Evolutionary conservation across 768 basidiomycete genomes (phyloP).

Genomic region (Boletus rubescentipes): DNA sequence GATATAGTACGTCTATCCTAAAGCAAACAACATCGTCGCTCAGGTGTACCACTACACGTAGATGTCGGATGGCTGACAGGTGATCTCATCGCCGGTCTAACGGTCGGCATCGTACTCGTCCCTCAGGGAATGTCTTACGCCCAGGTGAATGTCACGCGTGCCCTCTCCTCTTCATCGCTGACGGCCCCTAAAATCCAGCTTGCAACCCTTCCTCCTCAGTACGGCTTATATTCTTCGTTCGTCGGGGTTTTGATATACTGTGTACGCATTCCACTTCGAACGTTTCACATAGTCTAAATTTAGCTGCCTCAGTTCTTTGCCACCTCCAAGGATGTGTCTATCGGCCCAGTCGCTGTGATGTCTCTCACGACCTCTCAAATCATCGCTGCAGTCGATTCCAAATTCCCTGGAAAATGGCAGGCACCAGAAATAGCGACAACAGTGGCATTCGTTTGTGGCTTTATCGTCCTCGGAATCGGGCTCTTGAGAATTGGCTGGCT

Average conservation of each 20-base stretch:
- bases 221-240: constrained; percentile 93
- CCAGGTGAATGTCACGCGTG: constrained; percentile 40
- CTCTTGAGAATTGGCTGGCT: constrained; percentile 90
- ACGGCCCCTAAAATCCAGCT: constrained; percentile 44
- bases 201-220: constrained; percentile 81
- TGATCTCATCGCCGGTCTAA: constrained; percentile 87
- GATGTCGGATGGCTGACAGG: constrained; percentile 81
- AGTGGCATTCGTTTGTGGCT: constrained; percentile 84
- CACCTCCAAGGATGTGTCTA: constrained; percentile 98
- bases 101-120: constrained; percentile 93
- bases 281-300: neutral
- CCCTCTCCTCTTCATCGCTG: neutral
- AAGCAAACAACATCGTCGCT: neutral
- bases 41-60: constrained; percentile 25
- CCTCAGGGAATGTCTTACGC: constrained; percentile 95
- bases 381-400: constrained; percentile 59
- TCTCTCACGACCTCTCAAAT: constrained; percentile 84
- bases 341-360: constrained; percentile 99
- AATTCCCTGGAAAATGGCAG: constrained; percentile 56
- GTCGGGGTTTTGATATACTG: constrained; percentile 85
- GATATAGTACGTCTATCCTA: constrained; percentile 61
- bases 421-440: constrained; percentile 79
- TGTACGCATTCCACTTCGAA: constrained; percentile 41
- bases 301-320: constrained; percentile 71
- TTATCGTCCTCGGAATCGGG: constrained; percentile 89